Evolutionary conservation across 1,284 basidiomycete genomes (phyloP).

Genomic region (Cryptococcus sp.): DNA sequence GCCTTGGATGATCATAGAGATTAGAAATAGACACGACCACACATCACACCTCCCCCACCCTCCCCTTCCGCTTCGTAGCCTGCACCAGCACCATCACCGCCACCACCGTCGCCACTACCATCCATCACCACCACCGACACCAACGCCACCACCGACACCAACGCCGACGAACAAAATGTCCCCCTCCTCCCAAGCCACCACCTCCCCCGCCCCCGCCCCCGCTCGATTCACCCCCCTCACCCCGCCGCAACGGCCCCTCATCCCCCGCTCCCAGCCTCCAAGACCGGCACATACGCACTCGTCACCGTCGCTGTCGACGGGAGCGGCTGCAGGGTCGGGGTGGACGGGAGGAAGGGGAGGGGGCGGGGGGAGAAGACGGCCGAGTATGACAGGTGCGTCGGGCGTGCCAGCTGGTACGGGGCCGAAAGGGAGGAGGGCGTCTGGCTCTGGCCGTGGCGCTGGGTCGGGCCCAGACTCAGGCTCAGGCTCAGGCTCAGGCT

Average conservation of each 20-base stretch:
- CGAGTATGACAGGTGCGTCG: too few species aligned
- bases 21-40: too few species aligned
- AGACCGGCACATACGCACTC: constrained; percentile 15
- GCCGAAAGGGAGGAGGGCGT: too few species aligned
- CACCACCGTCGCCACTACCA: neutral
- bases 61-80: neutral
- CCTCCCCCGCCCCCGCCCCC: constrained; percentile 1
- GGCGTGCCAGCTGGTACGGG: too few species aligned
- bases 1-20: neutral
- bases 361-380: neutral
- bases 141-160: neutral
- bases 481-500: too few species aligned
- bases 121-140: neutral
- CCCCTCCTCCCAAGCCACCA: too few species aligned
- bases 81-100: neutral
- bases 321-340: too few species aligned
- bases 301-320: constrained; percentile 11
- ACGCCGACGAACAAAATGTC: constrained; percentile 9
- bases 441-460: neutral
- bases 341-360: neutral
- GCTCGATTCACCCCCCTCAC: constrained; percentile 10
- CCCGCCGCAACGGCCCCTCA: constrained; percentile 11
- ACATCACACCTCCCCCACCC: neutral
- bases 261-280: constrained; percentile 26
- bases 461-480: too few species aligned